A percentile compares a stretch with the other conserved stretches of the same genome.
Evolutionary conservation across 2,329 filamentous ascomycete species (phyloP).

Genomic region (Macrophomina phaseolina): DNA sequence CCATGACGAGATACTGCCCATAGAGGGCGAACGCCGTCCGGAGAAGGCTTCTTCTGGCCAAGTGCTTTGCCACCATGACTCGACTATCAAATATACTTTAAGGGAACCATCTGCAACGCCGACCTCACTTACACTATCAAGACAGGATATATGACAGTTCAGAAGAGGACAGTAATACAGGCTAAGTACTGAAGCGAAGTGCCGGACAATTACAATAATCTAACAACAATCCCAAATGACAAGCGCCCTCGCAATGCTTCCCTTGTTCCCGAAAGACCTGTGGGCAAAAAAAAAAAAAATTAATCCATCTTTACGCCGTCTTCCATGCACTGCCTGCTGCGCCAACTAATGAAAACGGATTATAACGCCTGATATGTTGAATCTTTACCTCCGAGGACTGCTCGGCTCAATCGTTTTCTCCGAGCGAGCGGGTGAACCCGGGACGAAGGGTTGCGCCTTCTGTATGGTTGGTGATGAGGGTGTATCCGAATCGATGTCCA

Average conservation of each 20-base stretch:
- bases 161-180: background rate
- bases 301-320: background rate
- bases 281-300: background rate
- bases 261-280: background rate
- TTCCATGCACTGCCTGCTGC: slow-evolving; percentile 8
- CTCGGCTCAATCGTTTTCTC: slow-evolving; percentile 17
- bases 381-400: slow-evolving; percentile 2
- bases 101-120: background rate
- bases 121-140: background rate
- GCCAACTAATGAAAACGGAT: background rate
- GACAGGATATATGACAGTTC: background rate
- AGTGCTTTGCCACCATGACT: background rate
- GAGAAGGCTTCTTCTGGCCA: background rate
- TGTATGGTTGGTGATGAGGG: background rate
- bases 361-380: background rate
- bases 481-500: slow-evolving; percentile 24
- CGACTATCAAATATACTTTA: background rate
- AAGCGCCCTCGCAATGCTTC: slow-evolving; percentile 24
- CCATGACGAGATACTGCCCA: background rate
- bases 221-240: background rate
- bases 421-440: slow-evolving; percentile 4
- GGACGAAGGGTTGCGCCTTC: slow-evolving; percentile 14
- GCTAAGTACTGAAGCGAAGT: background rate
- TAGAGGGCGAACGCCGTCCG: background rate
- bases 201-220: slow-evolving; percentile 9